phyloP scores from a whole-genome alignment of 306 rosid species.

The Canavalia gladiata region DNA sequence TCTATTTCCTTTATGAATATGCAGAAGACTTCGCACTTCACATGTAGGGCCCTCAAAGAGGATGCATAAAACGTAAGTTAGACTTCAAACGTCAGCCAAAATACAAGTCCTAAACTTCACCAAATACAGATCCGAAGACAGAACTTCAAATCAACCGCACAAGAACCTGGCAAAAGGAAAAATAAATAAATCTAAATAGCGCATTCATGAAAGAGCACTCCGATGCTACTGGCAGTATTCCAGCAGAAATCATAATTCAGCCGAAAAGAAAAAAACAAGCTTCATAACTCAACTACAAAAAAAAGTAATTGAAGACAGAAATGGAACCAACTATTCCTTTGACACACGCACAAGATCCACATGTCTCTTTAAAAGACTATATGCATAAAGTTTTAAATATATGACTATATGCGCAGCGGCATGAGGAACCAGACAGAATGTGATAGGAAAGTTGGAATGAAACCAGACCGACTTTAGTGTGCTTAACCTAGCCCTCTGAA shows the following conservation, averaged over 20 bases:
- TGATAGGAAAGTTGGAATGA: slow-evolving; percentile 29
- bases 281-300: slow-evolving; percentile 13
- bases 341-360: slow-evolving; percentile 33
- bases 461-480: background rate
- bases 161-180: slow-evolving; percentile 27
- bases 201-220: slow-evolving; percentile 17
- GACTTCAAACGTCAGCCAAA: slow-evolving; percentile 7
- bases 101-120: slow-evolving; percentile 1
- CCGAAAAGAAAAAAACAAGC: background rate
- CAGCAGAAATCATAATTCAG: slow-evolving; percentile 18
- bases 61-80: background rate
- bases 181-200: background rate
- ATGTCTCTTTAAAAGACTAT: slow-evolving; percentile 16
- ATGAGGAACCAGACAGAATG: slow-evolving; percentile 19
- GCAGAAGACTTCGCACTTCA: slow-evolving; percentile 5
- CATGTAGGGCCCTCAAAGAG: slow-evolving; percentile 31
- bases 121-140: slow-evolving; percentile 37
- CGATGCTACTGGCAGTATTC: slow-evolving; percentile 24
- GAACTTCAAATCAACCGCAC: slow-evolving; percentile 18
- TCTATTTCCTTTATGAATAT: slow-evolving; percentile 26
- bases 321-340: slow-evolving; percentile 38
- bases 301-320: slow-evolving; percentile 25
- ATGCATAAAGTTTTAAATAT: background rate
- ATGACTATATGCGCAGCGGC: slow-evolving; percentile 7
- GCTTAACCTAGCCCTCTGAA: slow-evolving; percentile 36